Evolutionary conservation across 179 eudicot genomes (phyloP), one percentile per base, ranked within the genome.

Genomic region (Corrigiola litoralis): DNA sequence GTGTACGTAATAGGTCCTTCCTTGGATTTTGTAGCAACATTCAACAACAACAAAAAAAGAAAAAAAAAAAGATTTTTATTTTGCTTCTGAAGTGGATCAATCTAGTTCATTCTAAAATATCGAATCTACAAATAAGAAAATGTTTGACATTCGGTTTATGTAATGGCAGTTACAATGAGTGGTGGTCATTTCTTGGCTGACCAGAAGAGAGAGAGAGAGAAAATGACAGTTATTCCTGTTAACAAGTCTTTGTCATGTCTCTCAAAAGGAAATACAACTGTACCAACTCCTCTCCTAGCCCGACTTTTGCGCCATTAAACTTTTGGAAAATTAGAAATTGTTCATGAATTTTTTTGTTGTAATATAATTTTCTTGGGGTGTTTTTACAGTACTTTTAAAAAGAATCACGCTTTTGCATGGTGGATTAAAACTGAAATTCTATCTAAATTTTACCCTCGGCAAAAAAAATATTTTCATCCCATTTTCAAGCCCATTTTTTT

Each of bases 191-290:
- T 46, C 37, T 65, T 65, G 17, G 46, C 6, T 50, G 25, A 16
- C 14, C 48, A 21, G 9, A 17, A 57, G 32, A 53, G 63, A 55
- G 31, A 57, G 32, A 53, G 63, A 55, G 31, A 55, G 37, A 41
- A 21, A 53, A 6, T 25, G 71, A 58, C 45, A 41, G 58, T 61
- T 62, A 47, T 62, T 68, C 45, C 58, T 36, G 75, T 71, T 69
- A 49, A 27, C 25, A 42, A 49, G 50, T 68, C 73, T 20, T 16
- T 34, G 21, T 50, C n/a, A n/a, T 27, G 8, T 44, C 28, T 48
- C 14, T 40, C 46, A 38, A 36, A 31, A 40, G 8, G 14, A 17
- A 47, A 31, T 48, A 65, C 32, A 47, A 63, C 34, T 55, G 24
- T 36, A 24, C 12, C 27, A 31, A 47, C 37, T 31, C 17, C 36